These are phyloP conservation scores for Macrophomina phaseolina DNA, from an alignment of 2,329 filamentous ascomycete species.

Conservation along the genomic window DNA sequence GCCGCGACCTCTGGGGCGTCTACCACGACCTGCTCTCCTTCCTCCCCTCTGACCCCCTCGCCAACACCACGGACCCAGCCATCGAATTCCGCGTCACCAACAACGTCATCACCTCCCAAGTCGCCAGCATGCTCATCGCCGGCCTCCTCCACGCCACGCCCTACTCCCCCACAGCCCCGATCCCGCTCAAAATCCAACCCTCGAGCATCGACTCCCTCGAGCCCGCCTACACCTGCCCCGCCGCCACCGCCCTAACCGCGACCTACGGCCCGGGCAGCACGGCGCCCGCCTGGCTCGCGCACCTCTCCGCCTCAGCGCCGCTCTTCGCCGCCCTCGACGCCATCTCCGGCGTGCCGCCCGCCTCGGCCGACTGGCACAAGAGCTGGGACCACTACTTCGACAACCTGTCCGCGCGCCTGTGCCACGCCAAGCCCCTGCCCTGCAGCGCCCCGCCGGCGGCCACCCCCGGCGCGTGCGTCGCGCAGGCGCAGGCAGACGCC, in stretches of 20 bases:
- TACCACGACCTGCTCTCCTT: slow-evolving; percentile 74
- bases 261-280: slow-evolving; percentile 52
- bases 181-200: slow-evolving; percentile 56
- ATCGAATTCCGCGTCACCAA: slow-evolving; percentile 76
- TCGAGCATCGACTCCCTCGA: slow-evolving; percentile 72
- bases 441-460: slow-evolving; percentile 49
- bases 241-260: slow-evolving; percentile 53
- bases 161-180: slow-evolving; percentile 29
- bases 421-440: slow-evolving; percentile 74
- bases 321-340: slow-evolving; percentile 68
- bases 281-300: slow-evolving; percentile 63
- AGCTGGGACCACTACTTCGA: slow-evolving; percentile 85
- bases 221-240: slow-evolving; percentile 71
- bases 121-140: slow-evolving; percentile 74
- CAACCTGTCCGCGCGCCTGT: slow-evolving; percentile 79
- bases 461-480: slow-evolving; percentile 58
- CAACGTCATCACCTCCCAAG: slow-evolving; percentile 82
- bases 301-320: slow-evolving; percentile 62
- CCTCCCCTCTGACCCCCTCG: slow-evolving; percentile 51
- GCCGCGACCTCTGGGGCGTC: slow-evolving; percentile 75
- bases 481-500: slow-evolving; percentile 65
- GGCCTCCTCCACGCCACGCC: slow-evolving; percentile 63
- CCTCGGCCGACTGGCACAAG: slow-evolving; percentile 68
- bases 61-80: slow-evolving; percentile 28
- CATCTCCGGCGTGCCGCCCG: slow-evolving; percentile 67